A percentile compares a stretch with the other conserved stretches of the same genome.
Conservation (phyloP, 306 rosid species). For the Sophora flavescens region DNA sequence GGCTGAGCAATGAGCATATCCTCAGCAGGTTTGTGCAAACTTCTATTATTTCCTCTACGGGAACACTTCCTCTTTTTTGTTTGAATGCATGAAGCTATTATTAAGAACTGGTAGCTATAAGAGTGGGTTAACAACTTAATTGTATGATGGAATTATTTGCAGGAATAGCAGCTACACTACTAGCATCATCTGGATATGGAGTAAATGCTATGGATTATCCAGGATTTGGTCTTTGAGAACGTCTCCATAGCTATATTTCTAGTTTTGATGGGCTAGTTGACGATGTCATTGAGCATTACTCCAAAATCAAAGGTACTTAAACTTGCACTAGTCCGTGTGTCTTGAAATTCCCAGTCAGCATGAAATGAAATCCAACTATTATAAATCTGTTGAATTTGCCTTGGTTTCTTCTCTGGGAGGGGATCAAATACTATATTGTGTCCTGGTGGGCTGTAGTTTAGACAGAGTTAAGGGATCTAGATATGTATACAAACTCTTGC, state of each 20-base stretch:
- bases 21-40: no score
- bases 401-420: slow-evolving; percentile 4
- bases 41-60: slow-evolving; percentile 51
- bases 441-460: background rate
- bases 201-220: slow-evolving; percentile 97
- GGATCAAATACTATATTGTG: background rate
- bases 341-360: background rate
- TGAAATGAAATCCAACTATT: background rate
- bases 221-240: slow-evolving; percentile 95
- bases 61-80: slow-evolving; percentile 94
- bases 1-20: no score
- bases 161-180: slow-evolving; percentile 82
- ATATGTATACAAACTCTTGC: background rate
- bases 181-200: slow-evolving; percentile 75
- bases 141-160: slow-evolving; percentile 38
- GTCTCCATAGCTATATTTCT: slow-evolving; percentile 81
- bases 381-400: slow-evolving; percentile 3
- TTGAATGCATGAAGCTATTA: slow-evolving; percentile 75
- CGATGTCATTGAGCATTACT: slow-evolving; percentile 80
- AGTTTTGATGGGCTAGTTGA: slow-evolving; percentile 79
- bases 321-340: background rate
- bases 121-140: slow-evolving; percentile 41
- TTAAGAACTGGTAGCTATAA: slow-evolving; percentile 28
- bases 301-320: slow-evolving; percentile 75
- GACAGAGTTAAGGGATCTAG: slow-evolving; percentile 7